phyloP scores from a whole-genome alignment of 192 early-diverging fungal genomes.

The Coemansia sp. region DNA sequence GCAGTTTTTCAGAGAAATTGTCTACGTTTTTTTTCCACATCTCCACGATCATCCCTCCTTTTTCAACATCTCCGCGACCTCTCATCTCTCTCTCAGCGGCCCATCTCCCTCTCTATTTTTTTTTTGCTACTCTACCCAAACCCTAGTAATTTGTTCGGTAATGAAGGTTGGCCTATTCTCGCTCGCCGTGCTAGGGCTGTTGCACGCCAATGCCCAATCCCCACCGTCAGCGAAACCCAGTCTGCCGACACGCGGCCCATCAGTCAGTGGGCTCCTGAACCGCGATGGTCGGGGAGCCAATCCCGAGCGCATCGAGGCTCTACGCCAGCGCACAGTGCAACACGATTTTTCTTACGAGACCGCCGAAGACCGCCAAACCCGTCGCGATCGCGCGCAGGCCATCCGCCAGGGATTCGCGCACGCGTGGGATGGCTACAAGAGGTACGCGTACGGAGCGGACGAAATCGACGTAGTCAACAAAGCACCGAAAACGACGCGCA shows the following conservation, averaged over 20 bases:
- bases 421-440: slow-evolving; percentile 75
- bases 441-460: slow-evolving; percentile 79
- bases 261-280: slow-evolving; percentile 13
- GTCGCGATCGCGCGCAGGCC: slow-evolving; percentile 38
- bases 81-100: neutral
- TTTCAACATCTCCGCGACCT: neutral
- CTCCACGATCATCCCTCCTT: neutral
- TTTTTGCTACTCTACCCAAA: neutral
- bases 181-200: slow-evolving; percentile 9
- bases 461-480: slow-evolving; percentile 52
- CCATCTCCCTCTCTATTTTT: neutral
- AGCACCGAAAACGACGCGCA: slow-evolving; percentile 48
- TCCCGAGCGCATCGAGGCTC: slow-evolving; percentile 1
- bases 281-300: slow-evolving; percentile 21
- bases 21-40: neutral
- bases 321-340: slow-evolving; percentile 37
- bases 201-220: neutral
- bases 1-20: neutral
- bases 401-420: slow-evolving; percentile 63
- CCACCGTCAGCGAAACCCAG: neutral
- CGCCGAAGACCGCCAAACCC: slow-evolving; percentile 14
- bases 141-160: neutral
- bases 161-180: slow-evolving; percentile 26
- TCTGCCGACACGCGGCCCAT: neutral
- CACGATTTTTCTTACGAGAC: slow-evolving; percentile 34